phyloP scores from a whole-genome alignment of 2,329 filamentous ascomycete species.

The Penicillium occitanis region DNA sequence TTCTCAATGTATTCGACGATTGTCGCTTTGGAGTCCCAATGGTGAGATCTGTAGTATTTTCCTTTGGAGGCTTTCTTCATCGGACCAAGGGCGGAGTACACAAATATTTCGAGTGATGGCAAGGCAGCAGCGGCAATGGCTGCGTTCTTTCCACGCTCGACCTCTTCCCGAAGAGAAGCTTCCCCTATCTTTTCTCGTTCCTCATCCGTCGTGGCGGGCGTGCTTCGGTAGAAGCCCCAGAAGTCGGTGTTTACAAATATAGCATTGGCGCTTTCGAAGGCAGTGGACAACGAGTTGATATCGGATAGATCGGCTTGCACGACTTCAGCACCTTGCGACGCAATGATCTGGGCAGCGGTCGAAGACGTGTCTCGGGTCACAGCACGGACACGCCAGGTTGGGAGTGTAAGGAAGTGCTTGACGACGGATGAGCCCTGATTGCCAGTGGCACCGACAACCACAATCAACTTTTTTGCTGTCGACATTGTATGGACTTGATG shows the following conservation, averaged over 20 bases:
- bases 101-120: neutral
- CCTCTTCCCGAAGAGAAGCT: neutral
- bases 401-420: slow-evolving; percentile 6
- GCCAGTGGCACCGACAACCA: slow-evolving; percentile 40
- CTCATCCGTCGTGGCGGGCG: neutral
- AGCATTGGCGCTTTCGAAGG: slow-evolving; percentile 46
- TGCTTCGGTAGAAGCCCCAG: slow-evolving; percentile 28
- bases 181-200: neutral
- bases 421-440: slow-evolving; percentile 35
- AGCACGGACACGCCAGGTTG: slow-evolving; percentile 34
- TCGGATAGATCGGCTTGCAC: slow-evolving; percentile 34
- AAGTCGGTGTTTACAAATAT: slow-evolving; percentile 60
- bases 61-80: slow-evolving; percentile 47
- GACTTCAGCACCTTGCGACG: slow-evolving; percentile 31
- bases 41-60: slow-evolving; percentile 47
- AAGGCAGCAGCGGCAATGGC: slow-evolving; percentile 51
- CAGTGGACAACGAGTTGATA: slow-evolving; percentile 28
- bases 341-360: slow-evolving; percentile 26
- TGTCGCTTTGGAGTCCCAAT: slow-evolving; percentile 53
- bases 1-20: slow-evolving; percentile 27
- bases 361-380: slow-evolving; percentile 33
- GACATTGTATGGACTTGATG: neutral
- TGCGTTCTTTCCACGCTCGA: slow-evolving; percentile 54
- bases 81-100: slow-evolving; percentile 23
- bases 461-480: slow-evolving; percentile 31